phyloP scores from a whole-genome alignment of 495 filamentous ascomycete genomes.

The Penicillium maclennaniae region DNA sequence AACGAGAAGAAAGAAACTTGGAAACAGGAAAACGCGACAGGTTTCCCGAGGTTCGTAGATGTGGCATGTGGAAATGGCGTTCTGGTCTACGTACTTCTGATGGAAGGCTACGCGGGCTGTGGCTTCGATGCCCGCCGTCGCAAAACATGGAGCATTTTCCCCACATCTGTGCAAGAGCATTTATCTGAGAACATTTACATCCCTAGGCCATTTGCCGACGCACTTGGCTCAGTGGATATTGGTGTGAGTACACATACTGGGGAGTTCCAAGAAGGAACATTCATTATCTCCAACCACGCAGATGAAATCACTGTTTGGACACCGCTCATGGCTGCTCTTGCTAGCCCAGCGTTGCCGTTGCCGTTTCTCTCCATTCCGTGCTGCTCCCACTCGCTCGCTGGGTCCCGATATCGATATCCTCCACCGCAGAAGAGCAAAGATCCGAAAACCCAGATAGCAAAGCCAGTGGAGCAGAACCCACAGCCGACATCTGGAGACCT shows the following conservation, averaged over 20 bases:
- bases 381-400: conserved; percentile 84
- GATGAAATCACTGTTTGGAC: conserved; percentile 97
- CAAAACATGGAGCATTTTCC: conserved; percentile 79
- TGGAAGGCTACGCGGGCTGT: conserved; percentile 81
- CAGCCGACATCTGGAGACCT: conserved; percentile 40
- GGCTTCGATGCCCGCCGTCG: conserved; percentile 84
- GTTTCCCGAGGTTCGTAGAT: conserved; percentile 89
- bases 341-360: conserved; percentile 44
- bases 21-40: not conserved
- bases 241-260: conserved; percentile 58
- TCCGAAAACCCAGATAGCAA: not conserved
- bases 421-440: conserved; percentile 31
- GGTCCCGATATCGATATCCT: conserved; percentile 66
- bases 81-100: conserved; percentile 76
- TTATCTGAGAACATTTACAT: conserved; percentile 73
- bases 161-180: conserved; percentile 44
- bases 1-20: conserved; percentile 9
- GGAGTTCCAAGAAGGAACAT: conserved; percentile 68
- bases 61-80: conserved; percentile 95
- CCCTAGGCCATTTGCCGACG: conserved; percentile 53
- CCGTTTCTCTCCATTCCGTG: conserved; percentile 93
- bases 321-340: conserved; percentile 75
- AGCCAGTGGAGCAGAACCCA: conserved; percentile 18
- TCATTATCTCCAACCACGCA: conserved; percentile 94
- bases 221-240: conserved; percentile 10